Base-by-base conservation (phyloP, 305 asterid genomes). In the Fraxinus dipetala region DNA sequence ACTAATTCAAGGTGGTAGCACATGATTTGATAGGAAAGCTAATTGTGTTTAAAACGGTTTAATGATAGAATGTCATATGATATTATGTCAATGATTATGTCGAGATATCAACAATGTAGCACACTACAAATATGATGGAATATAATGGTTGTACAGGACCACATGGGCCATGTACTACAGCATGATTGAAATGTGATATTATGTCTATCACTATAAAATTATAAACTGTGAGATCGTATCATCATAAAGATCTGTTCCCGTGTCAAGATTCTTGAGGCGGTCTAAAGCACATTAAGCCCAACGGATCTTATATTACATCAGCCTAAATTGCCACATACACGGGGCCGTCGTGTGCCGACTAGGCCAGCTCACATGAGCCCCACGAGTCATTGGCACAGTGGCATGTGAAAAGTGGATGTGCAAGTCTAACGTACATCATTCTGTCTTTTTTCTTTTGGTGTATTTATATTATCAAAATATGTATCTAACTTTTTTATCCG, bases 281-380 rank as follows among this genome's bases (percentile, higher is more conserved):
- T 13, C 26, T 0, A 26, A 77, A 83, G 70, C 84, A 83, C 85
- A 61, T 74, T 51, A 83, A 80, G 81, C 85, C 86, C 88, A 78
- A 30, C 30, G 54, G 83, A 74, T 83, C 85, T 65, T 9, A 6
- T 5, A 1, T 63, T 56, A 85, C 92, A 87, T 88, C 87, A 88
- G 10, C 28, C 11, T 56, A 14, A 14, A 48, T 35, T 1, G 54
- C 1, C 63, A 80, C 78, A 72, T 93, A 88, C 91, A 34, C 38
- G 38, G 31, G 82, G 81, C 83, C 80, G 88, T 88, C 89, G 95
- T 89, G 94, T 88, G 93, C 92, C 86, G 90, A 61, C 82, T 83
- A 87, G 87, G 85, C 89, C 88, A 88, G 91, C 91, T 92, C 94
- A 87, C 89, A 26, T 77, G 20, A 72, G 77, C 85, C 84, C 89